Evolutionary conservation across 2,329 filamentous ascomycete species (phyloP).

Genomic region (Cercospora sp.): DNA sequence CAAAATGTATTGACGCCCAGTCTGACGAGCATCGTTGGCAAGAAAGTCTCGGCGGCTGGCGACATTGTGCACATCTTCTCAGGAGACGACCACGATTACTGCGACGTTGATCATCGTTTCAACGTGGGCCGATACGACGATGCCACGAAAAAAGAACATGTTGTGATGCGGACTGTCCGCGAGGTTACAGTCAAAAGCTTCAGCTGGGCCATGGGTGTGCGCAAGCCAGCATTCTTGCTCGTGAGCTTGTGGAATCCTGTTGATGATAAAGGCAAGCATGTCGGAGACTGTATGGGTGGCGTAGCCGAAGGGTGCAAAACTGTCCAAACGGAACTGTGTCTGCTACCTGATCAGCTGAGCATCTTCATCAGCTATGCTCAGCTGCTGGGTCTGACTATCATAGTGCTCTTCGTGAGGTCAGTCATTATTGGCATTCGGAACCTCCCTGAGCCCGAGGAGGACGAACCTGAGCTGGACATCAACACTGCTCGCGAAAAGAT

Average conservation of each 20-base stretch:
- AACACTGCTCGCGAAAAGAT: constrained; percentile 12
- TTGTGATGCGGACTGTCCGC: constrained; percentile 47
- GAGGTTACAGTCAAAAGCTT: constrained; percentile 96
- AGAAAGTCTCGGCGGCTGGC: constrained; percentile 61
- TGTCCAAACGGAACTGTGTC: constrained; percentile 83
- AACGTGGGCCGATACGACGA: constrained; percentile 30
- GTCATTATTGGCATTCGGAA: constrained; percentile 37
- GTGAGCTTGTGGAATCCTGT: constrained; percentile 91
- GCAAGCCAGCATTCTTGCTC: constrained; percentile 81
- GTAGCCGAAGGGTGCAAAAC: constrained; percentile 51
- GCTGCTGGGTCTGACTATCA: constrained; percentile 57
- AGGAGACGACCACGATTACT: constrained; percentile 97
- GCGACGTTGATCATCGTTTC: constrained; percentile 74
- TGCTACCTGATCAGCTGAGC: constrained; percentile 82
- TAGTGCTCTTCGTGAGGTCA: constrained; percentile 50
- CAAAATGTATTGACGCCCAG: constrained; percentile 84
- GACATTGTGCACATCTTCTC: constrained; percentile 86
- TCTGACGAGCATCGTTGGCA: constrained; percentile 73
- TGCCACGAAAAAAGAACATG: constrained; percentile 51
- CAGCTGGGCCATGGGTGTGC: constrained; percentile 94
- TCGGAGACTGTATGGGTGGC: constrained; percentile 24
- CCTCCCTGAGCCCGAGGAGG: constrained; percentile 12
- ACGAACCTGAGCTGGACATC: constrained; percentile 16
- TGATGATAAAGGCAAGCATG: constrained; percentile 49
- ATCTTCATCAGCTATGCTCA: constrained; percentile 78